Conservation (phyloP, 768 basidiomycete species). For the Tylopilus felleus region DNA sequence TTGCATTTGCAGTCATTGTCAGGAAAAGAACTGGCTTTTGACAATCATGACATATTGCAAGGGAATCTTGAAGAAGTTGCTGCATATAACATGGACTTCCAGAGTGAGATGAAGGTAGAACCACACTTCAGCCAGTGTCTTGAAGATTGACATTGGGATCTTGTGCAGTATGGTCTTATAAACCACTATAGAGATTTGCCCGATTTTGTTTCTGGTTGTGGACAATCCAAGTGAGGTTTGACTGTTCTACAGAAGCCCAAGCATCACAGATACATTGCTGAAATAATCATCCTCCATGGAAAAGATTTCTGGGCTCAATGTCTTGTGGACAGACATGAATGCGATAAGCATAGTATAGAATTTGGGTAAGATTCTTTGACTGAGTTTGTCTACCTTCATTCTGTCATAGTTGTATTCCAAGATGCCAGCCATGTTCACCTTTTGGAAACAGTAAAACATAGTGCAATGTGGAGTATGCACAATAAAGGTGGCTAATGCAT, state of each 20-base stretch:
- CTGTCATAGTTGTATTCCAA: not conserved
- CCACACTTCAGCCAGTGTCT: constrained; percentile 24
- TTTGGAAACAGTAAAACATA: not conserved
- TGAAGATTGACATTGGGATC: constrained; percentile 10
- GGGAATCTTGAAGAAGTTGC: constrained; percentile 42
- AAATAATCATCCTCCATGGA: constrained; percentile 38
- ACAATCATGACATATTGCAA: constrained; percentile 48
- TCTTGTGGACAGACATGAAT: constrained; percentile 20
- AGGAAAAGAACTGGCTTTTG: constrained; percentile 46
- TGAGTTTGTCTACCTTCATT: not conserved
- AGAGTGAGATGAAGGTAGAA: constrained; percentile 41
- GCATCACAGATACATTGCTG: constrained; percentile 45
- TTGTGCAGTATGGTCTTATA: constrained; percentile 29
- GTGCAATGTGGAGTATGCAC: constrained; percentile 2
- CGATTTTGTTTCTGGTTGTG: constrained; percentile 35
- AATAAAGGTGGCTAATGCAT: constrained; percentile 10
- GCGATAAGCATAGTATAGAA: constrained; percentile 30
- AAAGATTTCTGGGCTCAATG: constrained; percentile 26
- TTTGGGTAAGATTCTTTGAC: constrained; percentile 29
- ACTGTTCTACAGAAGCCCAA: constrained; percentile 46
- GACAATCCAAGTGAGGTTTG: constrained; percentile 32
- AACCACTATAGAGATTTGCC: constrained; percentile 34
- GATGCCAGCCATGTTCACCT: not conserved
- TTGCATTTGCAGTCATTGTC: too few relatives aligned
- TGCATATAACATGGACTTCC: constrained; percentile 42